Conservation (phyloP, 345 rosid genomes). For the Hirschfeldia incana region DNA sequence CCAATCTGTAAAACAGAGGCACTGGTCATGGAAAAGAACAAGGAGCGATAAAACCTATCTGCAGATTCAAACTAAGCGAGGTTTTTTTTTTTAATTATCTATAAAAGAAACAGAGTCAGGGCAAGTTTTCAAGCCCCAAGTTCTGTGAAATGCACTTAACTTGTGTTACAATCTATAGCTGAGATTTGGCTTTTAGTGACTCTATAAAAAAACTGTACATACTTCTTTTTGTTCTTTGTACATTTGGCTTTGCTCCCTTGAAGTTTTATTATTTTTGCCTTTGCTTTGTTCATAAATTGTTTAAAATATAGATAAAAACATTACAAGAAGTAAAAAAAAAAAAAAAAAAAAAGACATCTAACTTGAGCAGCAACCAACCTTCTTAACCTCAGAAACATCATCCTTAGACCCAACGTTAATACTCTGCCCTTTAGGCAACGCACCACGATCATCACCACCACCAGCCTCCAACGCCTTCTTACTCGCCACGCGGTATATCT, state of each 20-base stretch:
- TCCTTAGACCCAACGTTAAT: constrained; percentile 68
- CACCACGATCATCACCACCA: constrained; percentile 54
- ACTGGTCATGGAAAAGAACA: constrained; percentile 38
- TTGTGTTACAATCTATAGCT: constrained; percentile 16
- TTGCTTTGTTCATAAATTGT: neutral
- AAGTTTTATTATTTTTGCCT: constrained; percentile 28
- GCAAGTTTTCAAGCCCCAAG: constrained; percentile 30
- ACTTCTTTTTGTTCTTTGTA: constrained; percentile 35
- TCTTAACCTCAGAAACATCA: constrained; percentile 74
- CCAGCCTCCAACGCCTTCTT: constrained; percentile 68
- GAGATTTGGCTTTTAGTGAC: constrained; percentile 26
- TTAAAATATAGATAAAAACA: neutral
- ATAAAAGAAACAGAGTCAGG: constrained; percentile 15
- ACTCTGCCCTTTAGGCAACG: constrained; percentile 72
- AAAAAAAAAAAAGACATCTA: constrained; percentile 20
- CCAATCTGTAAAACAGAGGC: constrained; percentile 95
- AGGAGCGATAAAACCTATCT: constrained; percentile 23
- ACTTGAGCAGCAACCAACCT: constrained; percentile 67
- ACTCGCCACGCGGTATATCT: constrained; percentile 75
- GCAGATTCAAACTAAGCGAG: neutral
- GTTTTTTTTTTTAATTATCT: constrained; percentile 17
- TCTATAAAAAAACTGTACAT: constrained; percentile 29
- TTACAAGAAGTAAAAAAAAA: neutral
- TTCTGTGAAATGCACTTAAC: constrained; percentile 45
- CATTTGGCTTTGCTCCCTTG: constrained; percentile 39